phyloP scores from a whole-genome alignment of 192 early-diverging fungal genomes.

The Umbelopsis isabellina region DNA sequence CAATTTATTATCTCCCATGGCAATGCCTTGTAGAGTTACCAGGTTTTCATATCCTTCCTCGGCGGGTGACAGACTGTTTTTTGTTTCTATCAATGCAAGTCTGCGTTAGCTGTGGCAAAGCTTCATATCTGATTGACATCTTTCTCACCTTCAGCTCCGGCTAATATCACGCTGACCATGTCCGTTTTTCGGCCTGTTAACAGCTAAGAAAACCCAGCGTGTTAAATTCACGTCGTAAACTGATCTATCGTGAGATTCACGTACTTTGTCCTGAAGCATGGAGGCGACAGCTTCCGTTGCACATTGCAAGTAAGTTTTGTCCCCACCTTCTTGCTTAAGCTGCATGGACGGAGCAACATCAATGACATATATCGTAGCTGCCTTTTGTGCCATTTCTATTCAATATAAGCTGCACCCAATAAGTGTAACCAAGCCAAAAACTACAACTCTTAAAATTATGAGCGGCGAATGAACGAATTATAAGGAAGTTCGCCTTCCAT shows the following conservation, averaged over 20 bases:
- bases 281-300: conserved; percentile 10
- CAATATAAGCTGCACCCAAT: no score
- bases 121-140: background rate
- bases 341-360: conserved; percentile 55
- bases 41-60: conserved; percentile 16
- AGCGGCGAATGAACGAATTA: background rate
- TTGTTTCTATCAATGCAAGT: conserved; percentile 44
- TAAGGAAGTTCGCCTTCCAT: background rate
- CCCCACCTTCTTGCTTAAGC: conserved; percentile 27
- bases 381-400: conserved; percentile 46
- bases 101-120: conserved; percentile 2
- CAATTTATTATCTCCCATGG: background rate
- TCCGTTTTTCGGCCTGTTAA: conserved; percentile 69
- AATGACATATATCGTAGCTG: conserved; percentile 53
- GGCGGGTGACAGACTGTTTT: conserved; percentile 53
- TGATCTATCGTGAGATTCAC: background rate
- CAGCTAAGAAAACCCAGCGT: conserved; percentile 47
- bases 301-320: conserved; percentile 32
- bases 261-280: conserved; percentile 30
- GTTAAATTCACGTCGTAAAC: background rate
- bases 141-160: conserved; percentile 58
- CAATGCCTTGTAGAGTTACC: background rate
- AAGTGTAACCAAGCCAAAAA: no score
- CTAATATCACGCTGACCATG: conserved; percentile 56
- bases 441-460: no score